Evolutionary conservation across 2,329 filamentous ascomycete genomes (phyloP).

Genomic region (Aaosphaeria pasadenensis): DNA sequence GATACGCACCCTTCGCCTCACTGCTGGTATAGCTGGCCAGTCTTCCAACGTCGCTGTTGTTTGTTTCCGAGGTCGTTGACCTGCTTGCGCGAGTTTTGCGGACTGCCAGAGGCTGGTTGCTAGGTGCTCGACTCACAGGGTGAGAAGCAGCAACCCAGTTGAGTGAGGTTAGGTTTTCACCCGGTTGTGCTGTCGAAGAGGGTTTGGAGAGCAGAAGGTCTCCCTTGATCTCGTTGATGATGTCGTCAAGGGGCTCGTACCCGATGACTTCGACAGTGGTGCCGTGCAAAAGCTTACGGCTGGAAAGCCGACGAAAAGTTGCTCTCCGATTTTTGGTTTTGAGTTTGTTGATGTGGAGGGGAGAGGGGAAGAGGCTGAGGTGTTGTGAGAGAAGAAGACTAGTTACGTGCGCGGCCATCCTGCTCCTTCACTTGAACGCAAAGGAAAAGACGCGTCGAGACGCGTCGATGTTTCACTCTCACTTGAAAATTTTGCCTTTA

Average conservation of each 20-base stretch:
- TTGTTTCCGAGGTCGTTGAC: conserved; percentile 26
- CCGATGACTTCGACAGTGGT: not conserved
- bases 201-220: conserved; percentile 17
- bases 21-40: not conserved
- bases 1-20: not conserved
- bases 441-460: not conserved
- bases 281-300: conserved; percentile 17
- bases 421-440: not conserved
- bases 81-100: conserved; percentile 30
- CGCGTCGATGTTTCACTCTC: too few relatives aligned
- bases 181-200: not conserved
- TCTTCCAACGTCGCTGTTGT: conserved; percentile 8
- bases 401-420: conserved; percentile 2
- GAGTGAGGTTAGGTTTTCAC: conserved; percentile 7
- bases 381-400: conserved; percentile 9
- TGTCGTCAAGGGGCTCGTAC: conserved; percentile 30
- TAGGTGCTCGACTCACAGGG: conserved; percentile 27
- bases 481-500: too few relatives aligned
- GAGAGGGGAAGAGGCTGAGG: conserved; percentile 19
- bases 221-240: conserved; percentile 31
- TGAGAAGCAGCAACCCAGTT: conserved; percentile 23
- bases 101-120: conserved; percentile 27
- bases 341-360: conserved; percentile 25
- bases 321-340: conserved; percentile 16
- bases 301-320: conserved; percentile 21